Base-by-base conservation (phyloP, 176 grass and related monocot species). In the Hsuehochloa calcarea region DNA sequence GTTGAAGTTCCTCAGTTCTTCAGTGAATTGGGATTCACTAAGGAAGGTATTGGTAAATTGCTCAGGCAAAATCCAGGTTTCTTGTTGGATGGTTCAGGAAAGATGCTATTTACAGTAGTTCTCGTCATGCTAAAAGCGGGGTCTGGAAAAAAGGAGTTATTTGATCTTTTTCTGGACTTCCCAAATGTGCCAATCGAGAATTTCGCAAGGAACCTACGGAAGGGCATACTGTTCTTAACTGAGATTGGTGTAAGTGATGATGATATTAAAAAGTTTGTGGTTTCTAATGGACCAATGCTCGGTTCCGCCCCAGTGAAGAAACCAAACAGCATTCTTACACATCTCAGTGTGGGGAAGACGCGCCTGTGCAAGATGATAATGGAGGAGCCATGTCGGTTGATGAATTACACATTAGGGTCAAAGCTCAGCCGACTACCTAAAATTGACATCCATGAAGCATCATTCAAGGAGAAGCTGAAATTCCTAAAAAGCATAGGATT, bases 51-150 rank as follows among this genome's bases (percentile, higher is more conserved):
- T 54, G 87, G 87, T 58, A 83, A 72, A 78, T 29, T 94, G 80
- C 54, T 91, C 51, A 89, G 81, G 68, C 40, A 82, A 63, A 88
- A 91, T 77, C 92, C 89, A 35, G 92, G 76, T 72, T 89, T 91
- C 83, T 35, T 94, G 77, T 27, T 94, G 50, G 87, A 87, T 87
- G 89, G 81, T 74, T 94, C 92, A 82, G 92, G 92, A 63, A 89
- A 82, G 65, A 67, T 20, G 64, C 58, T 91, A 29, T 85, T 91
- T 81, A 54, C 62, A 47, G 55, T 68, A 46, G 87, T 85, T 81
- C 67, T 55, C 20, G 31, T 89, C 47, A 88, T 94, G 70, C 29
- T 89, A 71, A 94, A 94, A 87, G 61, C 52, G 22, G 89, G 92
- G 22, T 83, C 44, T 9, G 56, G 84, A 50, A 94, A 85, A 87